Base-by-base conservation (phyloP, 2,329 filamentous ascomycete genomes). In the Podosphaera fusca region DNA sequence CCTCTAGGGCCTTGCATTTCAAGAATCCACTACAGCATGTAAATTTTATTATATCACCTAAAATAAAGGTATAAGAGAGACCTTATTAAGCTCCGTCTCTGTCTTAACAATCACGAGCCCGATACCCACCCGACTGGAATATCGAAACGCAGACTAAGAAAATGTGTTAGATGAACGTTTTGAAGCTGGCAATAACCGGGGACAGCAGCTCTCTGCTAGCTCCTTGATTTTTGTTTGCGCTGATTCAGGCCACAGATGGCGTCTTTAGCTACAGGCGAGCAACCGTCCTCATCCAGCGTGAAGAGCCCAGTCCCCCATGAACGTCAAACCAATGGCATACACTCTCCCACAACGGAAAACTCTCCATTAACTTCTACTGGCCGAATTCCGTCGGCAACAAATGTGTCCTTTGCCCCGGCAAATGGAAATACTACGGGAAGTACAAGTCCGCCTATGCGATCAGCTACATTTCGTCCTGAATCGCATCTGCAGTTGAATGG, bases 281-380 rank as follows among this genome's bases (percentile, higher is more conserved):
- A 65, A 60, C 61, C 64, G 57, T 58, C 63, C 34, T 56, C 64
- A 36, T 59, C 61, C 33, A 87, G 87, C 70, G 75, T 79, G 61
- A 87, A 87, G 70, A 81, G 82, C 40, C 81, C 80, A 59, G 72
- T 77, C 56, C 80, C 80, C 42, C 75, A 81, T 52, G 76, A 79
- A 50, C 78, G 84, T 36, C 65, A 67, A 58, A 67, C 65, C 47
- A 67, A 67, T 62, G 66, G 66, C 58, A 64, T 67, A 54, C 63
- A 66, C 61, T 70, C 78, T 31, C 75, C 77, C 1, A 75, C 77
- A 59, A 76, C 79, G 3, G 67, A 67, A 12, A 66, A 67, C n/a
- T 75, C 75, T 3, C 74, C 75, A 45, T 71, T 72, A 34, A 69
- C 70, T 56, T 80, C 81, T 8, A 69, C 74, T 8, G 80, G 78